Conservation (phyloP, 1,284 basidiomycete genomes). For the Cronartium quercuum region DNA sequence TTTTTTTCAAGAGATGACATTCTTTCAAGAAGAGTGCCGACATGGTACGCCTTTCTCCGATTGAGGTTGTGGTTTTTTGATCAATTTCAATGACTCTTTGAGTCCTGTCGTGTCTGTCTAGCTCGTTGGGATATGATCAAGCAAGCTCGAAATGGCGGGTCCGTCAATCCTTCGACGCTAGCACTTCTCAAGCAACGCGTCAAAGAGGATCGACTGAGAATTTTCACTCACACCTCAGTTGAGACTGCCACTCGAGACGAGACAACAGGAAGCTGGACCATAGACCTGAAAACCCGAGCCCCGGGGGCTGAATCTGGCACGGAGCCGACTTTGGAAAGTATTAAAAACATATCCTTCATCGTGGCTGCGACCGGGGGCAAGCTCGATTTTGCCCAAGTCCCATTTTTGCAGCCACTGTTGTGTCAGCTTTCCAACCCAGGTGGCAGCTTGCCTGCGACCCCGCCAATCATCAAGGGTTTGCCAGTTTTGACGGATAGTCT, state of each 20-base stretch:
- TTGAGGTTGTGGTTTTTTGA: background rate
- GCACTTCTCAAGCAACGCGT: constrained; percentile 20
- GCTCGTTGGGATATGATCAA: constrained; percentile 28
- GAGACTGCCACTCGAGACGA: constrained; percentile 16
- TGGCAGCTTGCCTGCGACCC: background rate
- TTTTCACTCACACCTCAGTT: constrained; percentile 24
- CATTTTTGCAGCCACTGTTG: constrained; percentile 21
- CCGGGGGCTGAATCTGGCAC: background rate
- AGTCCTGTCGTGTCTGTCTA: background rate
- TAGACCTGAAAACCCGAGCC: constrained; percentile 11
- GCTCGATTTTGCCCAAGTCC: constrained; percentile 23
- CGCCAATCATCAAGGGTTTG: constrained; percentile 27
- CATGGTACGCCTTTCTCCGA: constrained; percentile 14
- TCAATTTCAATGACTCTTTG: background rate
- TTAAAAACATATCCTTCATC: constrained; percentile 22
- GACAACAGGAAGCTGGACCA: constrained; percentile 20
- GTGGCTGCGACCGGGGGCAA: constrained; percentile 33
- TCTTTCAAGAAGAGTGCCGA: constrained; percentile 38
- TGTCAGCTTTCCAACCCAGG: background rate
- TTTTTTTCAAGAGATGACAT: constrained; percentile 25
- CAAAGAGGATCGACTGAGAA: constrained; percentile 19
- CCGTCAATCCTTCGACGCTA: constrained; percentile 37
- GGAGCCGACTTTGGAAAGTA: background rate
- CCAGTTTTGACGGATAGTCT: constrained; percentile 27
- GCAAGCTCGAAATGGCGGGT: constrained; percentile 36